A percentile compares a stretch with the other conserved stretches of the same genome.
These are phyloP conservation scores for Neopestalotiopsis sp. DNA, from an alignment of 2,329 filamentous ascomycete genomes.

Conservation along the genomic window DNA sequence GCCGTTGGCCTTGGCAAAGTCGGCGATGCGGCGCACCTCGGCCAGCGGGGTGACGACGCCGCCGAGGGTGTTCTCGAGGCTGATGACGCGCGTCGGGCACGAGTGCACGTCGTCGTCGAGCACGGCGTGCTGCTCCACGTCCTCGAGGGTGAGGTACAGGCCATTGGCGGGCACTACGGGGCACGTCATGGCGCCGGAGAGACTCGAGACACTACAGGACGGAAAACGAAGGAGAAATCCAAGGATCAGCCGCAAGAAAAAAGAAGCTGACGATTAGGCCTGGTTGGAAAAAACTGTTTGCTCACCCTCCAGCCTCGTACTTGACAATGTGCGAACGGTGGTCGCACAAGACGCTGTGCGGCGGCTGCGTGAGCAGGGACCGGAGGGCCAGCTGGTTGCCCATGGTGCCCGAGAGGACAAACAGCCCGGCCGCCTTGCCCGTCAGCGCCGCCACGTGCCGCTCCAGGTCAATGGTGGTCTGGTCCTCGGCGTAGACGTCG, in stretches of 20 bases:
- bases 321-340: conserved; percentile 70
- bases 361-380: conserved; percentile 71
- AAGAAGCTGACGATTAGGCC: background rate
- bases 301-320: conserved; percentile 54
- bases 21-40: conserved; percentile 39
- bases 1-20: conserved; percentile 38
- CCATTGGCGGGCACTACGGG: conserved; percentile 43
- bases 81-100: conserved; percentile 46
- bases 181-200: conserved; percentile 69
- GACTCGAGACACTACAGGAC: conserved; percentile 51
- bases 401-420: conserved; percentile 82
- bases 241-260: background rate
- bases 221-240: background rate
- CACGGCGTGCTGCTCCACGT: conserved; percentile 38
- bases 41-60: conserved; percentile 40
- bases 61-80: conserved; percentile 46
- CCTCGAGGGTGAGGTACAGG: conserved; percentile 47
- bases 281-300: background rate
- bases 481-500: conserved; percentile 76
- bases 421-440: conserved; percentile 68
- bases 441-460: conserved; percentile 67
- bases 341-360: conserved; percentile 74
- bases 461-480: conserved; percentile 71
- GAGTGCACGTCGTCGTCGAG: conserved; percentile 48
- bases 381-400: conserved; percentile 79